Evolutionary conservation across 2,329 filamentous ascomycete species (phyloP), one percentile per base, ranked within the genome.

Genomic region (Clarireedia paspali): DNA sequence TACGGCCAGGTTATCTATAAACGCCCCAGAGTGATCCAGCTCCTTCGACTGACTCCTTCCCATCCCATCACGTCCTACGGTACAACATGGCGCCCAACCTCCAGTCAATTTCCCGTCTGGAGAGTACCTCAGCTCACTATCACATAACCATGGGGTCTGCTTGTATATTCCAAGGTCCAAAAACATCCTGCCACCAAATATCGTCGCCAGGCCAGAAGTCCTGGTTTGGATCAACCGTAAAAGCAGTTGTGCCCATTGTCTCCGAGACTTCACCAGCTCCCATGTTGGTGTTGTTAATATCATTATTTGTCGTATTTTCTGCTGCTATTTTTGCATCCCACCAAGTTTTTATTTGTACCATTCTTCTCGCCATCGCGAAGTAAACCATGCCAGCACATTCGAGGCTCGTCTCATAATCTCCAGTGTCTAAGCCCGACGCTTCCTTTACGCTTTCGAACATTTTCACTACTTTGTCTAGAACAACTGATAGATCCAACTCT

Each of bases 171-270:
- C 34, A 49, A 12, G 52, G 3, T 39, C 24, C 34, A 10, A 54
- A 49, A 24, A 48, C 24, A 47, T 54, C 44, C 9, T 54, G 52
- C 52, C 52, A 54, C 52, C 44, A 54, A 3, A 6, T 46, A 34
- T 54, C 45, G 20, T 49, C 45, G n/a, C 15, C 39, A 17, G 39
- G 39, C 52, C 52, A 54, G 3, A 17, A 5, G 4, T 54, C 52
- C 44, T 40, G 17, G 2, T 20, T 30, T 17, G 30, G 27, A 42
- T 54, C 45, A 3, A 48, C n/a, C 6, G 12, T 17, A 2, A 49
- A 40, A 6, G 24, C 20, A 6, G 40, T 26, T 23, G 34, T 5
- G 7, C 23, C 10, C 24, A 49, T n/a, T 17, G 24, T 48, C 2
- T 39, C 51, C 20, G 14, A 4, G 5, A 44, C 51, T 15, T 30